A percentile compares a stretch with the other conserved stretches of the same genome.
phyloP scores from a whole-genome alignment of 2,329 filamentous ascomycete species.

The Fragosphaeria purpurea region DNA sequence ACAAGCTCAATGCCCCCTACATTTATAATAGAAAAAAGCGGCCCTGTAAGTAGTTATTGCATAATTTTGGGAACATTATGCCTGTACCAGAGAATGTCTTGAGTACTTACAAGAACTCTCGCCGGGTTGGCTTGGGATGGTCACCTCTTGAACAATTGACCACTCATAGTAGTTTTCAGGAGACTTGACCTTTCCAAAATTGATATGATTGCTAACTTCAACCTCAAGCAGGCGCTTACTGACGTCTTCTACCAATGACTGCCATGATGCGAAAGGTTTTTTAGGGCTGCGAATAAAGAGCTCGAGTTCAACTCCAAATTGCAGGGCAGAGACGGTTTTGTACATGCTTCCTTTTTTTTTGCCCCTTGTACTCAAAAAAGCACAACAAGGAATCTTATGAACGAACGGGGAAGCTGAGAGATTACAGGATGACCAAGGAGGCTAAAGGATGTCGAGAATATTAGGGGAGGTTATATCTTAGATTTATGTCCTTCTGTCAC shows the following conservation, averaged over 20 bases:
- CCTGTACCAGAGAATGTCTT: too few species aligned
- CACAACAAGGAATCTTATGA: neutral
- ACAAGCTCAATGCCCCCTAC: slow-evolving; percentile 16
- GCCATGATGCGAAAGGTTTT: slow-evolving; percentile 21
- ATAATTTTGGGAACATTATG: too few species aligned
- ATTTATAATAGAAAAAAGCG: too few species aligned
- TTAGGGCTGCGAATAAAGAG: slow-evolving; percentile 24
- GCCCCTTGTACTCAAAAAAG: too few species aligned
- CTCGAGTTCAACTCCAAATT: slow-evolving; percentile 30
- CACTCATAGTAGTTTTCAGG: slow-evolving; percentile 25
- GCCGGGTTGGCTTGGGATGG: slow-evolving; percentile 22
- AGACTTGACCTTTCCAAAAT: slow-evolving; percentile 19
- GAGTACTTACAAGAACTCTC: slow-evolving; percentile 21
- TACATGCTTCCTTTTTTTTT: neutral
- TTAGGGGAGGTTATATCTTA: too few species aligned
- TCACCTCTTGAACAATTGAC: slow-evolving; percentile 28
- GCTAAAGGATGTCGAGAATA: neutral
- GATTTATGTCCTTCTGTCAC: too few species aligned
- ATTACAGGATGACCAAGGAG: neutral
- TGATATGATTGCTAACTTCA: slow-evolving; percentile 25
- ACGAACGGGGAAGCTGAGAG: neutral
- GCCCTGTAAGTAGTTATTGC: too few species aligned
- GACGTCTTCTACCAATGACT: slow-evolving; percentile 24
- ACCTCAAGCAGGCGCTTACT: slow-evolving; percentile 21
- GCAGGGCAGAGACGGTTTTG: slow-evolving; percentile 8